Evolutionary conservation across 2,329 filamentous ascomycete species (phyloP).

Genomic region (Apiospora phragmitis): DNA sequence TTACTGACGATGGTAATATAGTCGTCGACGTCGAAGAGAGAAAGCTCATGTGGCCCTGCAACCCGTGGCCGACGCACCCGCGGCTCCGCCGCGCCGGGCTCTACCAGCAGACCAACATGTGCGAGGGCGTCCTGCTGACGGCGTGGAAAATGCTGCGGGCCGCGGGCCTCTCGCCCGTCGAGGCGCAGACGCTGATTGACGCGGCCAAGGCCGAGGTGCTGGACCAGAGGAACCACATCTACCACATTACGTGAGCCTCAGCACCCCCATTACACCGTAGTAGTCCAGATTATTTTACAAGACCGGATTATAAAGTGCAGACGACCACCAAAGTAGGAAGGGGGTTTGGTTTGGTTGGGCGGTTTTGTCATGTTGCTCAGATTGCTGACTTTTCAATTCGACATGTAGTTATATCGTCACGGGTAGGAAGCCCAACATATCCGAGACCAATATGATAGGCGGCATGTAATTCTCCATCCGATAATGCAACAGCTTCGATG

Average conservation of each 20-base stretch:
- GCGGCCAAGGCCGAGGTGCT: not conserved
- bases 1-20: not conserved
- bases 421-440: too few species aligned
- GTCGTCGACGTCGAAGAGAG: slow-evolving; percentile 12
- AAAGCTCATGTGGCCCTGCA: not conserved
- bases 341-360: too few species aligned
- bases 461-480: too few species aligned
- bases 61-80: not conserved
- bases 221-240: not conserved
- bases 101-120: not conserved
- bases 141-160: not conserved
- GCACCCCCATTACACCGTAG: too few species aligned
- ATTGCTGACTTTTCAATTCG: too few species aligned
- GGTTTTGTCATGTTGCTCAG: too few species aligned
- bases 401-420: too few species aligned
- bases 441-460: too few species aligned
- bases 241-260: not conserved
- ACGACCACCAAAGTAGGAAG: too few species aligned
- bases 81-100: not conserved
- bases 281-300: too few species aligned
- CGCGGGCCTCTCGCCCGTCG: not conserved
- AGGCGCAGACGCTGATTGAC: not conserved
- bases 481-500: too few species aligned
- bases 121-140: not conserved
- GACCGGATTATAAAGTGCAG: too few species aligned